Base-by-base conservation (phyloP, 1,139 yeast genomes). In the Pichia sp. region DNA sequence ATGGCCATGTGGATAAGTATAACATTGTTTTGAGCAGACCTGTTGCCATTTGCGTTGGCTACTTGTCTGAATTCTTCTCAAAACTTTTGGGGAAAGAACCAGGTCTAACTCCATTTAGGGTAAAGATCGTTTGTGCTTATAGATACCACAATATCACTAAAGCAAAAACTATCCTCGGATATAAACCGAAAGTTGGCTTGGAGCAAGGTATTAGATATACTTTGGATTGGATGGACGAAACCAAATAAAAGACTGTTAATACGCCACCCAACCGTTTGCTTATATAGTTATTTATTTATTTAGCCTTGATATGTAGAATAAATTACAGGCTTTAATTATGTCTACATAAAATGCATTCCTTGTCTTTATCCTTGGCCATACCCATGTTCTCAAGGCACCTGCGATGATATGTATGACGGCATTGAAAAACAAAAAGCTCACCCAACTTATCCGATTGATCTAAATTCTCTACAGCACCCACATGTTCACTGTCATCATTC, bases 31-130 rank as follows among this genome's bases (percentile, higher is more conserved):
- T 95, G 56, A 78, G 78, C 44, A 80, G 85, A 62, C 80, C 85
- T 0, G 70, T 89, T 16, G 99, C 96, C 1, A 76, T 91, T 55
- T 75, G 75, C 3, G 83, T 87, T 47, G 98, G 97, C 8, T 86
- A 87, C 62, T 68, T 89, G 46, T 82, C 96, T 28, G 88, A 87
- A 62, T 80, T 82, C 65, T 79, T 85, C 55, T 80, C 93, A 13
- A 82, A 80, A 51, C 60, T 90, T 13, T 65, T 76, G 9, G 87
- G 95, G 2, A 89, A 87, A 67, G 96, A 89, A 63, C 90, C 98
- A 1, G 95, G 96, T n/a, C 76, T 95, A 56, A 91, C 99, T 4
- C 96, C 98, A 2, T 95, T 93, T 71, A 82, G 98, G 69, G 99
- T 91, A 16, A 85, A 82, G 61, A 83, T 93, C 53, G 91, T 90